Conservation (phyloP, 140 eudicot species). For the Senecio squalidus region DNA sequence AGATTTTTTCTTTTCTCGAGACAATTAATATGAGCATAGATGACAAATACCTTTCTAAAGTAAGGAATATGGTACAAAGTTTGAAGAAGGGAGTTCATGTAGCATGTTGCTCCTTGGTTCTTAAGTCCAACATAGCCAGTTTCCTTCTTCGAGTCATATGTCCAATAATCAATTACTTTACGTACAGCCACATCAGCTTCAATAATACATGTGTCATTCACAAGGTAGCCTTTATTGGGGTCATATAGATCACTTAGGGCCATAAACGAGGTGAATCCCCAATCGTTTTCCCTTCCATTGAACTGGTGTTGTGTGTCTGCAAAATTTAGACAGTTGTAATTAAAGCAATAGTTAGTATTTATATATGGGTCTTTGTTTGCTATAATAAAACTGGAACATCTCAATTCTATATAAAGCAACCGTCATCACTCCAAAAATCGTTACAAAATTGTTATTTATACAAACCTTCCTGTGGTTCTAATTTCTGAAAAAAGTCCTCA, state of each 20-base stretch:
- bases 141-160: conserved; percentile 94
- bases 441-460: background rate
- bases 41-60: conserved; percentile 66
- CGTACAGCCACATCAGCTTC: conserved; percentile 98
- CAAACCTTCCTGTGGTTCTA: background rate
- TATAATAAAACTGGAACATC: background rate
- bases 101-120: conserved; percentile 98
- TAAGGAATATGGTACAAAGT: conserved; percentile 90
- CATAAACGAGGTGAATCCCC: conserved; percentile 98
- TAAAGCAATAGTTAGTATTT: conserved; percentile 5
- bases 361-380: conserved; percentile 8
- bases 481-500: background rate
- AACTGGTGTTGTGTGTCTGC: conserved; percentile 98
- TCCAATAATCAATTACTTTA: conserved; percentile 75
- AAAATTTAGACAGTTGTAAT: conserved; percentile 4
- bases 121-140: conserved; percentile 94
- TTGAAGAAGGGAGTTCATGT: conserved; percentile 95
- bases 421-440: background rate
- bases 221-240: conserved; percentile 73
- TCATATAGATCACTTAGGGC: conserved; percentile 80
- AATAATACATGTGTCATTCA: conserved; percentile 66
- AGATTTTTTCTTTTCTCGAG: conserved; percentile 10
- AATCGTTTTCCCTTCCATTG: conserved; percentile 87
- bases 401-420: conserved; percentile 2
- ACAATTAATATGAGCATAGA: conserved; percentile 8